Conservation (phyloP, 2,329 filamentous ascomycete species). For the Helotiales sp. region DNA sequence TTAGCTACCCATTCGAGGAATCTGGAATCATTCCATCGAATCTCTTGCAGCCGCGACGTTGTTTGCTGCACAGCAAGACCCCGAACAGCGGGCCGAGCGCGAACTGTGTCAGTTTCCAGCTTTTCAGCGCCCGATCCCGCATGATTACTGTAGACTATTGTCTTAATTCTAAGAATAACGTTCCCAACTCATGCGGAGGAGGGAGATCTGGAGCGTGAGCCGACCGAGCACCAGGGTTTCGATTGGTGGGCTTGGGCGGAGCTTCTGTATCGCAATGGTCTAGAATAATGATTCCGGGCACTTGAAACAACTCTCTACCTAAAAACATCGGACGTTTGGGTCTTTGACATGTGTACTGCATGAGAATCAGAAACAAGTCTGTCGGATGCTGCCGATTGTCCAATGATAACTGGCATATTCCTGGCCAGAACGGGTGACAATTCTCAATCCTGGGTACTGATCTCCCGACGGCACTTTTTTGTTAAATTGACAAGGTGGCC, state of each 20-base stretch:
- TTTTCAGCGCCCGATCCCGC: slow-evolving; percentile 5
- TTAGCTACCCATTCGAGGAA: background rate
- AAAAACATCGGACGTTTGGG: slow-evolving; percentile 5
- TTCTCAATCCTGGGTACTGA: background rate
- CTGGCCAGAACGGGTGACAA: background rate
- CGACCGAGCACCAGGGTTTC: background rate
- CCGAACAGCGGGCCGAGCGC: slow-evolving; percentile 12
- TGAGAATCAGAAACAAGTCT: background rate
- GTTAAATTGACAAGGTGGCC: background rate
- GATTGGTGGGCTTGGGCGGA: background rate
- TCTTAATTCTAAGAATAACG: slow-evolving; percentile 25
- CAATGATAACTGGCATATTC: background rate
- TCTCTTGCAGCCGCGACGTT: slow-evolving; percentile 12
- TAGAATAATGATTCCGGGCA: background rate
- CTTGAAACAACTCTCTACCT: slow-evolving; percentile 1
- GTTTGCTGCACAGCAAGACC: slow-evolving; percentile 7
- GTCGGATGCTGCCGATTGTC: slow-evolving; percentile 2
- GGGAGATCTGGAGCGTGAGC: background rate
- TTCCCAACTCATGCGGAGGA: background rate
- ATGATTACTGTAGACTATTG: slow-evolving; percentile 20
- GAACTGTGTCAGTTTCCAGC: slow-evolving; percentile 12
- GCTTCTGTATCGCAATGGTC: background rate
- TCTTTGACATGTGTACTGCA: slow-evolving; percentile 1
- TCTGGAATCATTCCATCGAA: background rate
- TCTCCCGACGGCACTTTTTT: background rate